Evolutionary conservation across 2,329 filamentous ascomycete species (phyloP).

Genomic region (Aspergillus texensis): DNA sequence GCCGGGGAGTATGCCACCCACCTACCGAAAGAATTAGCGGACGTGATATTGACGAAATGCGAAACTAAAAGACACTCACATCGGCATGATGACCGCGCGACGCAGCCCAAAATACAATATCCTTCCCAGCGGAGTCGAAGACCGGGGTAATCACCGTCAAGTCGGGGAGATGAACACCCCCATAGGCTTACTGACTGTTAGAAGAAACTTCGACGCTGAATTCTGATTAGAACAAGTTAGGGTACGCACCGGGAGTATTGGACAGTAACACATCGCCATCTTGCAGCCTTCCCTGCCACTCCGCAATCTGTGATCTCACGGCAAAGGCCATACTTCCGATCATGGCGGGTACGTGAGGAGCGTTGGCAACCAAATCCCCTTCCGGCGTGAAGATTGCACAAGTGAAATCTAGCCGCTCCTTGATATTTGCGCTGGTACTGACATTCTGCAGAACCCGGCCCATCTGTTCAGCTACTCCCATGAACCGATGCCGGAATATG

Average conservation of each 20-base stretch:
- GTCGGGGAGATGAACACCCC: conserved; percentile 79
- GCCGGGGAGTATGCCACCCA: no score
- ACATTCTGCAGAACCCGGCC: conserved; percentile 60
- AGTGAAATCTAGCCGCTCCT: conserved; percentile 83
- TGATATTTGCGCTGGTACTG: conserved; percentile 68
- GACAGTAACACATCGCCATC: conserved; percentile 77
- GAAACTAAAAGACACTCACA: conserved; percentile 47
- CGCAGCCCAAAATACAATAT: conserved; percentile 70
- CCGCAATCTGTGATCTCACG: conserved; percentile 60
- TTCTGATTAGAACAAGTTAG: no score
- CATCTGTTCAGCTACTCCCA: conserved; percentile 65
- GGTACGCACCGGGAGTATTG: conserved; percentile 46
- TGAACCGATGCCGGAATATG: conserved; percentile 60
- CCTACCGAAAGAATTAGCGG: no score
- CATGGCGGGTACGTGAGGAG: conserved; percentile 78
- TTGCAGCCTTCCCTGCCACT: conserved; percentile 73
- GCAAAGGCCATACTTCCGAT: conserved; percentile 51
- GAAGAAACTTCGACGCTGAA: no score
- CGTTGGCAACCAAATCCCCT: conserved; percentile 68
- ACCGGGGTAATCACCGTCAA: conserved; percentile 77
- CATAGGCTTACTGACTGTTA: conserved; percentile 32
- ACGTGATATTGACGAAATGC: no score
- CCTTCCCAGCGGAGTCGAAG: conserved; percentile 45
- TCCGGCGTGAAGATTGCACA: conserved; percentile 78
- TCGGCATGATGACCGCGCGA: conserved; percentile 69